Percentiles rank a stretch among this genome's conserved stretches.
Conservation (phyloP, 2,329 filamentous ascomycete species). For the Fusarium domesticum region DNA sequence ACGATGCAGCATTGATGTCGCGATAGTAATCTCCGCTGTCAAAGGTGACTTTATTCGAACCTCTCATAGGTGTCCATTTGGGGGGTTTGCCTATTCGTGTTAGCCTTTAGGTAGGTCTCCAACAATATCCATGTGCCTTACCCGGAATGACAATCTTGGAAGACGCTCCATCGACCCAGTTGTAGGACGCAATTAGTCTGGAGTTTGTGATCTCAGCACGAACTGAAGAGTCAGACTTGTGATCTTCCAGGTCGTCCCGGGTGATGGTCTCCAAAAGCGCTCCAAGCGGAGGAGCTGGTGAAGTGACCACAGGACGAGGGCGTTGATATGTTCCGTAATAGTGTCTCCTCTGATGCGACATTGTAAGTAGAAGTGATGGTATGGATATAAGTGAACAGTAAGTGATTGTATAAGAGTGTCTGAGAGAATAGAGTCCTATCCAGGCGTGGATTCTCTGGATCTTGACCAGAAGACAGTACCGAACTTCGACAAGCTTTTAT, state of each 20-base stretch:
- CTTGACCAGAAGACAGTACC: too few relatives aligned
- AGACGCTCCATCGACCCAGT: conserved; percentile 42
- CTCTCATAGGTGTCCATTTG: conserved; percentile 18
- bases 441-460: too few relatives aligned
- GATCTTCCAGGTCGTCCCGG: conserved; percentile 4
- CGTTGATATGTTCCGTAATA: not conserved
- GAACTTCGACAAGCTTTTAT: too few relatives aligned
- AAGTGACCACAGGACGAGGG: not conserved
- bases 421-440: not conserved
- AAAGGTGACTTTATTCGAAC: not conserved
- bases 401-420: not conserved
- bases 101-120: conserved; percentile 2
- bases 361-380: not conserved
- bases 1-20: conserved; percentile 52
- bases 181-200: conserved; percentile 47
- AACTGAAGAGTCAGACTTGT: not conserved
- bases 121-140: not conserved
- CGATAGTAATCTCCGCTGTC: conserved; percentile 52
- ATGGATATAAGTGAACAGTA: not conserved
- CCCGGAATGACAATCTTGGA: conserved; percentile 48
- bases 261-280: conserved; percentile 21
- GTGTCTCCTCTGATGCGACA: not conserved
- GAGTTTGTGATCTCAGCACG: conserved; percentile 35
- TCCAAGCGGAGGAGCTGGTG: conserved; percentile 22
- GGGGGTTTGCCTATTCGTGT: conserved; percentile 26